These are phyloP conservation scores for Penicillium sp. DNA, from an alignment of 2,329 filamentous ascomycete genomes.

Conservation along the genomic window DNA sequence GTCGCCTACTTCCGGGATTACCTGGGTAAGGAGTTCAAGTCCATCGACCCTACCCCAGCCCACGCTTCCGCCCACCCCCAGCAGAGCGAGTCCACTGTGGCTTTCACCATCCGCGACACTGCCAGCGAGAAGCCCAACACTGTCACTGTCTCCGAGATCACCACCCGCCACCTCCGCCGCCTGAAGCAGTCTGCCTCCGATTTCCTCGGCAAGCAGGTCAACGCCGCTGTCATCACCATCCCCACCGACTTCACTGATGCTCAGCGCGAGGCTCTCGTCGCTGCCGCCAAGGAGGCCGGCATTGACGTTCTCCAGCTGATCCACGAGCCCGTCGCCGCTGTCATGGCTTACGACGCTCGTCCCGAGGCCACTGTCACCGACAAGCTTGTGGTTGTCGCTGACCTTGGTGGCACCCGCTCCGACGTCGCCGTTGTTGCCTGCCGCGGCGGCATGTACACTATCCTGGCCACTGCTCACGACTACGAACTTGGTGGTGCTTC, in stretches of 20 bases:
- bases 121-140: constrained; percentile 64
- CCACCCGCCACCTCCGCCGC: constrained; percentile 80
- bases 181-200: constrained; percentile 82
- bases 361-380: constrained; percentile 73
- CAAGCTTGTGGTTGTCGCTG: constrained; percentile 88
- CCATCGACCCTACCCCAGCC: constrained; percentile 93
- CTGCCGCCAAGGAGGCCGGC: constrained; percentile 75
- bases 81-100: constrained; percentile 69
- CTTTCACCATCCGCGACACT: constrained; percentile 83
- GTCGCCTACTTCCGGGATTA: constrained; percentile 96
- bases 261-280: constrained; percentile 77
- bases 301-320: constrained; percentile 92
- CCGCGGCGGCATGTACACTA: constrained; percentile 92
- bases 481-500: constrained; percentile 87
- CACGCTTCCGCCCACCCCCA: constrained; percentile 90
- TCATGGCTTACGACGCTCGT: constrained; percentile 88
- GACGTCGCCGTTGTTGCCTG: constrained; percentile 90
- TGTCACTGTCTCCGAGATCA: constrained; percentile 75
- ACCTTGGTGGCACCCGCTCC: constrained; percentile 88
- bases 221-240: constrained; percentile 89
- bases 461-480: constrained; percentile 90
- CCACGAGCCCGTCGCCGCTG: constrained; percentile 82
- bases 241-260: constrained; percentile 90
- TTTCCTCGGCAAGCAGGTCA: constrained; percentile 89
- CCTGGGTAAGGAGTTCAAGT: constrained; percentile 92